phyloP scores from a whole-genome alignment of 1,139 yeast species.

The Maudiozyma humilis region DNA sequence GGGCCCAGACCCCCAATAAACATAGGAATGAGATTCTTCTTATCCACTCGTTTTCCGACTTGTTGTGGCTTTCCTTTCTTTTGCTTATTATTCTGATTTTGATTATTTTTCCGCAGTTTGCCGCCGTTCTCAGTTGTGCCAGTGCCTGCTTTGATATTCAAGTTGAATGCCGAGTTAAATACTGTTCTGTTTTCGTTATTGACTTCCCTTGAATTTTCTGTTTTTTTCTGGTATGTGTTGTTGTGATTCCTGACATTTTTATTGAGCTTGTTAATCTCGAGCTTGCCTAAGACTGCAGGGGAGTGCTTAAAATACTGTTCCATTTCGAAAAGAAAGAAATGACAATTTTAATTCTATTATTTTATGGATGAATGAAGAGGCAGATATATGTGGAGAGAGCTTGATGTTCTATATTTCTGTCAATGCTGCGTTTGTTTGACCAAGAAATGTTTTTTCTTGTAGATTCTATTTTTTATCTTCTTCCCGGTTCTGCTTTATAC shows the following conservation, averaged over 20 bases:
- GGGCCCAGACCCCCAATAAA: slow-evolving; percentile 43
- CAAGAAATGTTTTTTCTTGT: no score
- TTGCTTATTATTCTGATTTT: not conserved
- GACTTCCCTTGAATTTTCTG: not conserved
- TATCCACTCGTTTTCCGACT: not conserved
- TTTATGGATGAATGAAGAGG: not conserved
- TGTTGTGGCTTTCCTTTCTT: not conserved
- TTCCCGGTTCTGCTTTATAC: not conserved
- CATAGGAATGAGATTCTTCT: slow-evolving; percentile 27
- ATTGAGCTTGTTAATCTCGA: not conserved
- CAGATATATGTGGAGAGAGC: no score
- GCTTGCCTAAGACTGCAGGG: not conserved
- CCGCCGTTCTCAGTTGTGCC: not conserved
- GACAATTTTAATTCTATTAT: no score
- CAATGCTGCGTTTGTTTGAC: no score
- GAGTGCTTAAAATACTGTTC: not conserved
- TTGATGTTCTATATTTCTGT: no score
- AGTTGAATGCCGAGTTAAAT: not conserved
- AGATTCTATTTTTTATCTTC: not conserved
- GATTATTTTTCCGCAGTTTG: not conserved
- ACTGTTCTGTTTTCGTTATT: not conserved
- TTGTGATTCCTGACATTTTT: not conserved
- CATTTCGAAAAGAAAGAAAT: no score
- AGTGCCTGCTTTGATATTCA: not conserved
- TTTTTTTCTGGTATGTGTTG: not conserved